phyloP scores from a whole-genome alignment of 805 yeast genomes.

The Ogataea naganishii region DNA sequence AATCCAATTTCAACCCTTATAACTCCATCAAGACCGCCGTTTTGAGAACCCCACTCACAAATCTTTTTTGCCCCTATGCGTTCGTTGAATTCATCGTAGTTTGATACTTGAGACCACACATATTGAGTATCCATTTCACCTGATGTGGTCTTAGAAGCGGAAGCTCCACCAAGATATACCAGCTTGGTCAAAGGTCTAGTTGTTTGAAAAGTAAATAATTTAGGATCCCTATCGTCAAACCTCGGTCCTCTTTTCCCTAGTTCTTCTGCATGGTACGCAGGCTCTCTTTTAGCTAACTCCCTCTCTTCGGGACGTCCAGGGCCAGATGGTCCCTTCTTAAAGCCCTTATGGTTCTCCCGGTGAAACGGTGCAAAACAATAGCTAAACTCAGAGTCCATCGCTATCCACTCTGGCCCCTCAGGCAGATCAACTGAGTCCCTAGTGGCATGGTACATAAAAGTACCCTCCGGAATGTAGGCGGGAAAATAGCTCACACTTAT shows the following conservation, averaged over 20 bases:
- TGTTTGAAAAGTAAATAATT: constrained; percentile 38
- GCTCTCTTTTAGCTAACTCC: constrained; percentile 1
- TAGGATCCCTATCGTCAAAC: constrained; percentile 4
- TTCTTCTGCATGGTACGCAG: constrained; percentile 2
- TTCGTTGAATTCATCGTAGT: constrained; percentile 29
- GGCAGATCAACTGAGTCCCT: constrained; percentile 30
- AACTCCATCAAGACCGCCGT: constrained; percentile 44
- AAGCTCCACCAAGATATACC: constrained; percentile 55
- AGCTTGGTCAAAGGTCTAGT: constrained; percentile 38
- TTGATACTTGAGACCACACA: constrained; percentile 26
- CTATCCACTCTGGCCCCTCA: constrained; percentile 48
- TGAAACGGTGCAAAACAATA: constrained; percentile 31
- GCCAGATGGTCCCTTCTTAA: constrained; percentile 1
- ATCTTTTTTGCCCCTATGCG: constrained; percentile 37
- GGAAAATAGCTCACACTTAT: constrained; percentile 52
- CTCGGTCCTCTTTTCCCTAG: constrained; percentile 1
- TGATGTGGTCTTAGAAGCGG: constrained; percentile 48
- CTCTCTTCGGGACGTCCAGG: constrained; percentile 5
- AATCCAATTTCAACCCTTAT: constrained; percentile 53
- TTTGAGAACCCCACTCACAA: constrained; percentile 45
- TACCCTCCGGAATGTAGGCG: constrained; percentile 51
- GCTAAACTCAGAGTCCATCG: constrained; percentile 56
- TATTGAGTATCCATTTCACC: constrained; percentile 59
- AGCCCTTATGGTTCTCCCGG: constrained; percentile 8
- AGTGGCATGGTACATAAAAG: constrained; percentile 48